phyloP scores from a whole-genome alignment of 192 early-diverging fungal species.

The Coemansia sp. region DNA sequence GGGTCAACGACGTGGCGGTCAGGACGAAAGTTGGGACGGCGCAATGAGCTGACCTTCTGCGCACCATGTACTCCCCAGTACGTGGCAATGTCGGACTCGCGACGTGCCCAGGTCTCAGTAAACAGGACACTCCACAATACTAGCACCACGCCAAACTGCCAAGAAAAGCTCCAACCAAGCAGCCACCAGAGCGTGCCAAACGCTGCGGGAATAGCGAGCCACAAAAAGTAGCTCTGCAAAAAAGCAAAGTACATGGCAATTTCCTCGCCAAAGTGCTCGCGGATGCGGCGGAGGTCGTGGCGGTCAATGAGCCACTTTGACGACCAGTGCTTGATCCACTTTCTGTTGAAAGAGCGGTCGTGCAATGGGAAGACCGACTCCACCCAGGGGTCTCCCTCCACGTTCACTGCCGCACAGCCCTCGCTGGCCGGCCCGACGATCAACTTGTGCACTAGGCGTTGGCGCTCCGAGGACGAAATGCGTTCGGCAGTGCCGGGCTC shows the following conservation, averaged over 20 bases:
- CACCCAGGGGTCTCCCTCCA: slow-evolving; percentile 56
- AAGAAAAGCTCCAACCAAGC: slow-evolving; percentile 58
- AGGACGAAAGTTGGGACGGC: slow-evolving; percentile 69
- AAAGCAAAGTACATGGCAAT: slow-evolving; percentile 96
- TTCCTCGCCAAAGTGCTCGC: slow-evolving; percentile 86
- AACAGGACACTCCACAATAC: slow-evolving; percentile 70
- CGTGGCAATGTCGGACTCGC: slow-evolving; percentile 67
- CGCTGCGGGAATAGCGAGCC: slow-evolving; percentile 67
- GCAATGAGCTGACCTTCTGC: slow-evolving; percentile 46
- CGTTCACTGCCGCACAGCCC: slow-evolving; percentile 52
- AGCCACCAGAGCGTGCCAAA: slow-evolving; percentile 64
- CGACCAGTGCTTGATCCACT: slow-evolving; percentile 82
- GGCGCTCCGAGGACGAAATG: slow-evolving; percentile 31
- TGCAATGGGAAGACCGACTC: slow-evolving; percentile 79
- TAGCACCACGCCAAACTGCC: slow-evolving; percentile 63
- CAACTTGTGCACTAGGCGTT: slow-evolving; percentile 38
- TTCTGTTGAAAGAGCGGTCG: slow-evolving; percentile 73
- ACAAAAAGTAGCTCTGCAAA: slow-evolving; percentile 82
- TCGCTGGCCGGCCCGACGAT: slow-evolving; percentile 37
- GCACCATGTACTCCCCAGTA: slow-evolving; percentile 68
- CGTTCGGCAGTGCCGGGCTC: slow-evolving; percentile 11
- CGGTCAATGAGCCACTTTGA: slow-evolving; percentile 75
- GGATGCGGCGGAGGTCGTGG: slow-evolving; percentile 70
- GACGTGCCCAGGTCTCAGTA: slow-evolving; percentile 80
- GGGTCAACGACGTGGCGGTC: slow-evolving; percentile 60